Evolutionary conservation across 225 moss, liverwort and hornwort genomes (phyloP), one percentile per base, ranked within the genome.

Genomic region (Bryum argenteum): DNA sequence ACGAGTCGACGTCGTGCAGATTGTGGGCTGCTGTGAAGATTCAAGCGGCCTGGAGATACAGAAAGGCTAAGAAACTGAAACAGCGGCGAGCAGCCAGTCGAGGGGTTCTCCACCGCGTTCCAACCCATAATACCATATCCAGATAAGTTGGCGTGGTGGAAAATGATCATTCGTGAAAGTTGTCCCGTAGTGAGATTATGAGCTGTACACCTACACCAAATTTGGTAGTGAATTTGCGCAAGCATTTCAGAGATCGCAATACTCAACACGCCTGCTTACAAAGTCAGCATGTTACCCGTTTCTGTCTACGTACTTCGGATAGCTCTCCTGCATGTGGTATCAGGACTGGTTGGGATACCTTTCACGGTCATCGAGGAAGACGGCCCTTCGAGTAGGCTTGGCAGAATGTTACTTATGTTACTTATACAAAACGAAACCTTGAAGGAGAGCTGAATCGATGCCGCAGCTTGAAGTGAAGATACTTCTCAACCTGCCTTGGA

Each of bases 41-140:
- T 64, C 83, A 83, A 79, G 38, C 58, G 33, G 79, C 83, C 65
- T 83, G 83, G 83, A 83, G 72, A 63, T 83, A 79, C 40, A 58
- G 77, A 50, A 33, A 37, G 74, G 62, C 53, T 23, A 77, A 18
- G 54, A 82, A 55, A 65, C 24, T 2, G 51, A 74, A 51, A 61
- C 56, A 13, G 10, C 42, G 8, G 24, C 61, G 43, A 69, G 42
- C 72, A 70, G 39, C 59, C n/a, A 21, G 28, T 43, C 72, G 21
- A 37, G 45, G 26, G 41, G 39, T 15, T 44, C 6, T 61, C 28
- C 48, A 60, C 22, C 61, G 12, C 63, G 47, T 42, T 72, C 67
- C 69, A 59, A 69, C 65, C 18, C 66, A 54, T 3, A 11, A 17
- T 45, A 61, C 10, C 20, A 70, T 3, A 24, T 74, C 24, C 69